Percentiles rank a stretch among this genome's conserved stretches.
These are phyloP conservation scores for Scheffersomyces parashehatae DNA, from an alignment of 1,139 yeast species.

Conservation along the genomic window DNA sequence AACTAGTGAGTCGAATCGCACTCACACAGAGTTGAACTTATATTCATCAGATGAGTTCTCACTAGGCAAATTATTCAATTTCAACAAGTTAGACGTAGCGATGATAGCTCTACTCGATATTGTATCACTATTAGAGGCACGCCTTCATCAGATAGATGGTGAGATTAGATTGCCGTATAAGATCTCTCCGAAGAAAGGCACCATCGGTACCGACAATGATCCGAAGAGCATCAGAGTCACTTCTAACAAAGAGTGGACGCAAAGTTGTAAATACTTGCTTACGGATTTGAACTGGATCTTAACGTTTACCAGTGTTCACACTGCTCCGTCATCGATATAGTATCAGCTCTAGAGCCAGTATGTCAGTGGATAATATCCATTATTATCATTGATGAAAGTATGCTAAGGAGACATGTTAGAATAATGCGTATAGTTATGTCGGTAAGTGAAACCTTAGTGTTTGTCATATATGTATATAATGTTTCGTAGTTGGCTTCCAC, in stretches of 20 bases:
- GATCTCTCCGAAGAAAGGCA: slow-evolving; percentile 47
- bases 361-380: no score
- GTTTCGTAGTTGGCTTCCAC: no score
- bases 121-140: slow-evolving; percentile 54
- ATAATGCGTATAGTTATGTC: no score
- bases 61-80: slow-evolving; percentile 66
- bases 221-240: slow-evolving; percentile 74
- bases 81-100: slow-evolving; percentile 70
- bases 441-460: no score
- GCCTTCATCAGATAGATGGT: slow-evolving; percentile 48
- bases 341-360: no score
- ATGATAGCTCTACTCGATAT: slow-evolving; percentile 75
- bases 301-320: slow-evolving; percentile 41
- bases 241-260: slow-evolving; percentile 84
- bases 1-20: neutral
- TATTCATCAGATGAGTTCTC: slow-evolving; percentile 68
- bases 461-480: no score
- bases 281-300: slow-evolving; percentile 66
- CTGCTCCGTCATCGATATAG: slow-evolving; percentile 5
- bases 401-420: no score
- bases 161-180: slow-evolving; percentile 74
- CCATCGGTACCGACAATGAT: slow-evolving; percentile 49
- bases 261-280: slow-evolving; percentile 78
- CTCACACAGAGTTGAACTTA: slow-evolving; percentile 43
- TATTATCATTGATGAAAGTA: no score